Percentiles rank a stretch among this genome's conserved stretches.
Conservation (phyloP, 2,329 filamentous ascomycete species). For the Thermothelomyces thermophilus region DNA sequence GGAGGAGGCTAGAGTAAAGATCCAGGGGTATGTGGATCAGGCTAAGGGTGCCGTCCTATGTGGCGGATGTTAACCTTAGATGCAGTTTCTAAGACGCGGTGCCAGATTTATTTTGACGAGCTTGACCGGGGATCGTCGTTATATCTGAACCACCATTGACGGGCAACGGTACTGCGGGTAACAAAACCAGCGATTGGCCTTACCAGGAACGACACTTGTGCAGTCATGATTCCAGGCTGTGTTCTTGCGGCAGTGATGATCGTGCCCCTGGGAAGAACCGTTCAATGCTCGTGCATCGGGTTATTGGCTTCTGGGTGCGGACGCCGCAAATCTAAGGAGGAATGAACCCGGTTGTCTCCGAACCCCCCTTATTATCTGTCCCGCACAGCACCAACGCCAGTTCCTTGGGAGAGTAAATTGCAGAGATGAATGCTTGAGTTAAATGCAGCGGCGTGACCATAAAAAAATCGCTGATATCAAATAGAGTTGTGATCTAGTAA, state of each 20-base stretch:
- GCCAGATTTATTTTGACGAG: neutral
- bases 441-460: too few species aligned
- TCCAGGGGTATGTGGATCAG: conserved; percentile 84
- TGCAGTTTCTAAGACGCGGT: neutral
- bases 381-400: too few species aligned
- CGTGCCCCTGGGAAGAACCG: neutral
- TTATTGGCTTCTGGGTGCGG: too few species aligned
- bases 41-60: conserved; percentile 76
- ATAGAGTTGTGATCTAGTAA: neutral
- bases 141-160: neutral
- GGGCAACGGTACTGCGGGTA: conserved; percentile 14
- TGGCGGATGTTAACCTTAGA: neutral
- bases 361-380: too few species aligned
- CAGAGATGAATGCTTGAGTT: neutral
- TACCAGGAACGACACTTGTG: conserved; percentile 53
- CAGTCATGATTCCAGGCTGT: conserved; percentile 42
- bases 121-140: neutral
- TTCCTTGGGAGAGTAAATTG: neutral
- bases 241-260: neutral
- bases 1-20: conserved; percentile 70
- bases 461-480: neutral
- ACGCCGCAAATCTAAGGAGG: too few species aligned
- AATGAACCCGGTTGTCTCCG: too few species aligned
- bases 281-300: neutral
- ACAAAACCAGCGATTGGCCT: conserved; percentile 33